phyloP scores from a whole-genome alignment of 495 filamentous ascomycete genomes.

The Niebla homalea region DNA sequence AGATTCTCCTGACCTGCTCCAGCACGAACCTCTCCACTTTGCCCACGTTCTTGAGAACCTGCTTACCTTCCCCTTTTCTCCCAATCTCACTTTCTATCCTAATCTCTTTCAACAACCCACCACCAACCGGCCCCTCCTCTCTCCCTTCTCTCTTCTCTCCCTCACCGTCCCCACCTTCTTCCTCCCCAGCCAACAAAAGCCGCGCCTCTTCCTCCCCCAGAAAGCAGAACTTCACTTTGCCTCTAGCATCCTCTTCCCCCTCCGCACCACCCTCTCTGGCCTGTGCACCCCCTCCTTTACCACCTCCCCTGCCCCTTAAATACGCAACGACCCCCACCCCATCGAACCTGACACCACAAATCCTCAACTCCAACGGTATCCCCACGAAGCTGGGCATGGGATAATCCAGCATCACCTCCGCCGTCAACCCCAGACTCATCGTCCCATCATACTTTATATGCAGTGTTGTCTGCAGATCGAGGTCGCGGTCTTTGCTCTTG shows the following conservation, averaged over 20 bases:
- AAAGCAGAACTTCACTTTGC: conserved; percentile 68
- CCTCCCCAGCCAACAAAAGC: conserved; percentile 34
- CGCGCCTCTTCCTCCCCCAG: conserved; percentile 75
- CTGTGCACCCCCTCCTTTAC: neutral
- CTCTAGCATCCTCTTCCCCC: neutral
- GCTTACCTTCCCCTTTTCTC: conserved; percentile 75
- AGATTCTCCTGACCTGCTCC: conserved; percentile 90
- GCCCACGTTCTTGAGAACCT: conserved; percentile 92
- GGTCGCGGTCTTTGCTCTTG: neutral
- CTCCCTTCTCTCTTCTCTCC: conserved; percentile 25
- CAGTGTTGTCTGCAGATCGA: conserved; percentile 77
- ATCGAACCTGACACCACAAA: conserved; percentile 89
- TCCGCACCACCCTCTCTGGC: neutral
- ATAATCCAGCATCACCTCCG: conserved; percentile 91
- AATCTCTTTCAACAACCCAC: conserved; percentile 77
- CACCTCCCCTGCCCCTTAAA: conserved; percentile 47
- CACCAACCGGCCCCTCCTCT: conserved; percentile 23
- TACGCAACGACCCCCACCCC: conserved; percentile 85
- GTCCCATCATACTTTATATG: conserved; percentile 80
- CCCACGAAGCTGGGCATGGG: conserved; percentile 94
- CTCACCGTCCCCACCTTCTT: conserved; percentile 4
- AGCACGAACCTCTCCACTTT: conserved; percentile 97
- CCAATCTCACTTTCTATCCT: conserved; percentile 96
- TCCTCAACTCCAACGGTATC: conserved; percentile 78
- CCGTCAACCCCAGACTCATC: conserved; percentile 72